Evolutionary conservation across 441 rosid species (phyloP).

Genomic region (Brassica balearica): DNA sequence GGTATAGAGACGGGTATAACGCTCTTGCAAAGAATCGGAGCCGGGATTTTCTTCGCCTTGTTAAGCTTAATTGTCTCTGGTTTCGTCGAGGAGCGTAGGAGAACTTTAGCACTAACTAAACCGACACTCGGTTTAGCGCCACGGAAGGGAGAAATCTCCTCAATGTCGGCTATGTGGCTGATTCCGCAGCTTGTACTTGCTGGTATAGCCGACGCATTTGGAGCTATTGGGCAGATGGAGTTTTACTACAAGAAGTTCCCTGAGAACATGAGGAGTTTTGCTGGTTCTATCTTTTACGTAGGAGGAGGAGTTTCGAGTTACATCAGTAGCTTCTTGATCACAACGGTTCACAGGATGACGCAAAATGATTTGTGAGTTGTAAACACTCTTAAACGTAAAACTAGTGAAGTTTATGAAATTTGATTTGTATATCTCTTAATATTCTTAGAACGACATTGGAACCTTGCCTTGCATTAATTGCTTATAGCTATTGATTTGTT

Average conservation of each 20-base stretch:
- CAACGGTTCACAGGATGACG: slow-evolving; percentile 63
- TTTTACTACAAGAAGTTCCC: slow-evolving; percentile 87
- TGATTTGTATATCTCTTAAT: too few relatives aligned
- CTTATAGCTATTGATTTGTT: too few relatives aligned
- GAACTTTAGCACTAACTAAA: slow-evolving; percentile 58
- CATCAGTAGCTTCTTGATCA: slow-evolving; percentile 61
- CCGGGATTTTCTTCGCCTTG: slow-evolving; percentile 56
- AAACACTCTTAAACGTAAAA: too few relatives aligned
- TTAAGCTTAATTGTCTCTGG: slow-evolving; percentile 57
- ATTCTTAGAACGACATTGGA: too few relatives aligned
- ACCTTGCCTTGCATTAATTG: too few relatives aligned
- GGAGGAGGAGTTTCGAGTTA: slow-evolving; percentile 67
- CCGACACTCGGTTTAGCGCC: slow-evolving; percentile 70
- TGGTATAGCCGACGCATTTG: slow-evolving; percentile 70
- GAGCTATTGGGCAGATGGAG: slow-evolving; percentile 64
- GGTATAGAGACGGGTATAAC: slow-evolving; percentile 76
- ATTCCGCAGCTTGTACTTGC: slow-evolving; percentile 69
- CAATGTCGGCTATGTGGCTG: slow-evolving; percentile 75
- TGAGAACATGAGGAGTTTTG: slow-evolving; percentile 87
- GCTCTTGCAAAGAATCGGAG: slow-evolving; percentile 75
- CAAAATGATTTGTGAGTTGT: background rate
- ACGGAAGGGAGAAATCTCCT: slow-evolving; percentile 73
- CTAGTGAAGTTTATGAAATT: too few relatives aligned
- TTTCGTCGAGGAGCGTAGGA: slow-evolving; percentile 59
- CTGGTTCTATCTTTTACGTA: slow-evolving; percentile 68